phyloP scores from a whole-genome alignment of 2,329 filamentous ascomycete genomes.

The Cercospora beticola region DNA sequence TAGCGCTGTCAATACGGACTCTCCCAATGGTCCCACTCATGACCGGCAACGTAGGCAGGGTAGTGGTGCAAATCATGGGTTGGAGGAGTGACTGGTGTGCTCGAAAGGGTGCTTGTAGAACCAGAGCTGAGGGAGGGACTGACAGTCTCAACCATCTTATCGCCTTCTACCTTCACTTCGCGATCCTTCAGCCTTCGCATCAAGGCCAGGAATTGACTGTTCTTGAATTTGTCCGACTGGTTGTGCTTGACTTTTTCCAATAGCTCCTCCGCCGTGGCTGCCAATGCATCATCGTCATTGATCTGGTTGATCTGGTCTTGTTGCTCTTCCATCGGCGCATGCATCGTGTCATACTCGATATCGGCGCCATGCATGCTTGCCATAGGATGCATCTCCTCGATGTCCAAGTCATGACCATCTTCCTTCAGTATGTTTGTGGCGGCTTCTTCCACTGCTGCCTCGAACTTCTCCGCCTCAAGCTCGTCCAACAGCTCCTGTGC shows the following conservation, averaged over 20 bases:
- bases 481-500: constrained; percentile 16
- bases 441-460: constrained; percentile 23
- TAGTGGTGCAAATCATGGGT: constrained; percentile 19
- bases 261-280: constrained; percentile 68
- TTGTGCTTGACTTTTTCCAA: constrained; percentile 68
- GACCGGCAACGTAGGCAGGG: constrained; percentile 25
- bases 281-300: constrained; percentile 64
- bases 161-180: constrained; percentile 70
- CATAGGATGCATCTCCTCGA: constrained; percentile 18
- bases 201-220: constrained; percentile 72
- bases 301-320: constrained; percentile 18
- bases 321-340: constrained; percentile 15
- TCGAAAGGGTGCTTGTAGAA: constrained; percentile 17
- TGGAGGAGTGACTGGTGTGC: constrained; percentile 20
- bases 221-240: constrained; percentile 70
- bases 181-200: constrained; percentile 74
- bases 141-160: constrained; percentile 60
- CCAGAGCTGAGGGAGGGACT: constrained; percentile 33
- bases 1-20: constrained; percentile 34
- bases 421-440: constrained; percentile 26
- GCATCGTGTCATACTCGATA: constrained; percentile 20
- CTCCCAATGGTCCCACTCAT: constrained; percentile 39
- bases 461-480: constrained; percentile 25
- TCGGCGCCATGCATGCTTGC: constrained; percentile 17
- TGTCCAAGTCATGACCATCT: constrained; percentile 23